Conservation (phyloP, 371 early-diverging fungal genomes). For the Mortierella sp. region DNA sequence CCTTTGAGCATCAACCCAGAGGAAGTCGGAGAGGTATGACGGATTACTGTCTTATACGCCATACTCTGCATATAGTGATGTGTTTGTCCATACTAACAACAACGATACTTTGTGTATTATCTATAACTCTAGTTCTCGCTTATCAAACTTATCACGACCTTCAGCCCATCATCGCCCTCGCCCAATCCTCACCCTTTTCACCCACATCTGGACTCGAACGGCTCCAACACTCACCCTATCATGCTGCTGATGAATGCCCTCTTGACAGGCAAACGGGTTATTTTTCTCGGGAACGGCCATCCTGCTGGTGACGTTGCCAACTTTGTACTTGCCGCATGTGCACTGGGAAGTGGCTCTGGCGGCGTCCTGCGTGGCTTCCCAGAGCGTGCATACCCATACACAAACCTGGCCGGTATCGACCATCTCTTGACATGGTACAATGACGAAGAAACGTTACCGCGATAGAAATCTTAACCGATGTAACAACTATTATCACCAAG, state of each 20-base stretch:
- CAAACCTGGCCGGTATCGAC: slow-evolving; percentile 89
- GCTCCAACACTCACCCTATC: slow-evolving; percentile 87
- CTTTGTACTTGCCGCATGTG: slow-evolving; percentile 92
- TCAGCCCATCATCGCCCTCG: slow-evolving; percentile 64
- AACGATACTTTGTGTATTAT: neutral
- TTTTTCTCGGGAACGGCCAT: slow-evolving; percentile 92
- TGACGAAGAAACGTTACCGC: neutral
- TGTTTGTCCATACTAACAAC: neutral
- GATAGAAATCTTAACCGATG: neutral
- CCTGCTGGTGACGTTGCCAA: slow-evolving; percentile 95
- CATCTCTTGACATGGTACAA: slow-evolving; percentile 82
- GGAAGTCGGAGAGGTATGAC: slow-evolving; percentile 92
- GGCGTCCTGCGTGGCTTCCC: slow-evolving; percentile 87
- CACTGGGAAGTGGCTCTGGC: slow-evolving; percentile 92
- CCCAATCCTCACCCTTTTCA: slow-evolving; percentile 80
- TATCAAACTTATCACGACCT: slow-evolving; percentile 81
- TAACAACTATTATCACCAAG: too few species aligned
- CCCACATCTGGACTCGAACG: slow-evolving; percentile 89
- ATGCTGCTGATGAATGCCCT: slow-evolving; percentile 90
- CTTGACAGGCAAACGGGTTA: slow-evolving; percentile 92
- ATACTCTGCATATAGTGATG: too few species aligned
- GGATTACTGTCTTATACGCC: neutral
- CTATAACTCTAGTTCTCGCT: slow-evolving; percentile 75
- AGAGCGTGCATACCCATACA: slow-evolving; percentile 94
- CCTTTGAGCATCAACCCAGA: slow-evolving; percentile 88